phyloP scores from a whole-genome alignment of 75 land plant species.

The Gnetum montanum region DNA sequence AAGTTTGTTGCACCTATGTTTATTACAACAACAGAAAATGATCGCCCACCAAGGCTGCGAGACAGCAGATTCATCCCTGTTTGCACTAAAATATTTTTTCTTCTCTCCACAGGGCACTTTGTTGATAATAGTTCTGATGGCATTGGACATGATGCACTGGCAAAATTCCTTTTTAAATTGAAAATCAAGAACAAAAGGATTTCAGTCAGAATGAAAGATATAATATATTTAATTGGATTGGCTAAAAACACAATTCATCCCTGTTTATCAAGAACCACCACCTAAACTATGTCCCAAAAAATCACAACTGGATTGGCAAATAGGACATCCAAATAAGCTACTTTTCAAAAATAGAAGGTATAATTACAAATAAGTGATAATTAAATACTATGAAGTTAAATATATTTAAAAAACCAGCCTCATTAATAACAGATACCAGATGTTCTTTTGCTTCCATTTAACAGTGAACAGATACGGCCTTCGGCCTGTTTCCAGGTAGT shows the following conservation, averaged over 20 bases:
- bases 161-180: conserved; percentile 17
- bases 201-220: too few species aligned
- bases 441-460: conserved; percentile 27
- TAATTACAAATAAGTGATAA: not conserved
- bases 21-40: conserved; percentile 27
- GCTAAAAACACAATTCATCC: too few species aligned
- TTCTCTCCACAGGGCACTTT: conserved; percentile 13
- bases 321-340: too few species aligned
- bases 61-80: conserved; percentile 20
- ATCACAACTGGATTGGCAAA: too few species aligned
- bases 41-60: conserved; percentile 10
- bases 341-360: not conserved
- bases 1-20: conserved; percentile 41
- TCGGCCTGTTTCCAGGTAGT: conserved; percentile 23
- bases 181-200: not conserved
- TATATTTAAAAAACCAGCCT: not conserved
- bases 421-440: conserved; percentile 7
- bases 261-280: not conserved
- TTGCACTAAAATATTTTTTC: conserved; percentile 17
- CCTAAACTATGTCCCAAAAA: too few species aligned
- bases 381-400: not conserved
- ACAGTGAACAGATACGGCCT: conserved; percentile 20
- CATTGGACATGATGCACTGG: conserved; percentile 27
- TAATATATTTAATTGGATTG: too few species aligned
- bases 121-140: conserved; percentile 25